Base-by-base conservation (phyloP, 2,329 filamentous ascomycete genomes). In the Magnaporthiopsis incrustans region DNA sequence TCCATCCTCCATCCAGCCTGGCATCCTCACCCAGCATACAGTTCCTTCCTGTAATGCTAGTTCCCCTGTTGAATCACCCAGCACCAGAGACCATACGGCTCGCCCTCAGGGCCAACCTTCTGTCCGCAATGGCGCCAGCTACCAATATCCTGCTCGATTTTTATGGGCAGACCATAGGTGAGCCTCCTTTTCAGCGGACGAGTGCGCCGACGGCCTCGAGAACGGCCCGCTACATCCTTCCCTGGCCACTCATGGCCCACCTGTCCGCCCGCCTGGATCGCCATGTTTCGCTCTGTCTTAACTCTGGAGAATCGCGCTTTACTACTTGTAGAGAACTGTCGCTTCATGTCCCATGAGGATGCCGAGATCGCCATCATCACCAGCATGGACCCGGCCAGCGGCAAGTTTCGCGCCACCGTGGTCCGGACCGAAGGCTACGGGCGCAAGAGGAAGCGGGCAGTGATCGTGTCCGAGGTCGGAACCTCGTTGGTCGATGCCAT, bases 391-490 rank as follows among this genome's bases (percentile, higher is more conserved):
- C 67, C 68, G 14, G 61, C 67, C 10, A 44, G 32, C 25, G 71
- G 68, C 2, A 67, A 62, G 32, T 72, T 68, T 64, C 70, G 67
- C 65, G 72, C 69, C 62, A 64, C 71, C n/a, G 69, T 71, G 5
- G 38, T 71, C 27, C 66, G 65, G 53, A 60, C 65, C 56, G 66
- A 70, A 44, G 60, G 68, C 65, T 27, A 27, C 25, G 57, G 62
- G 11, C 26, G 35, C 33, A 38, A 44, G 15, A 69, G 70, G 59
- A 67, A 67, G 35, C 73, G 73, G 15, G 68, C 68, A 32, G 70
- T 68, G 25, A 66, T 75, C 18, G 67, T 79, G 12, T 73, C 72
- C n/a, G 75, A 73, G 26, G 67, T 72, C 1, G 74, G 69, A 8
- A 59, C 65, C 22, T 71, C 73, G 22, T 64, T 72, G 10, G 64